These are phyloP conservation scores for Calamus simplicifolius DNA, from an alignment of 176 grass and related monocot species.

Conservation along the genomic window DNA sequence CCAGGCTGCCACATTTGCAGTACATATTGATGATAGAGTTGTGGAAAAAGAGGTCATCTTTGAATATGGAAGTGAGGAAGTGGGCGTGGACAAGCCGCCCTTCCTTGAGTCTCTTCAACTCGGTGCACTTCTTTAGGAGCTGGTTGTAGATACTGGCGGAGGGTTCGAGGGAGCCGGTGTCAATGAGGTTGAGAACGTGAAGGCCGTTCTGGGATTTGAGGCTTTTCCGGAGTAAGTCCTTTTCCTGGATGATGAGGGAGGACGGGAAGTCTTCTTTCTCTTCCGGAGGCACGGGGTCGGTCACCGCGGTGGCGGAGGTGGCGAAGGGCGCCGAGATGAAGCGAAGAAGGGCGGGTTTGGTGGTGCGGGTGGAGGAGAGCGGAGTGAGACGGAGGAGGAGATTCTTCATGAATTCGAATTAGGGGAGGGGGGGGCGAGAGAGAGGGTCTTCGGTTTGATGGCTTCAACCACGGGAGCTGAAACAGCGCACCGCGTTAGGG, in stretches of 20 bases:
- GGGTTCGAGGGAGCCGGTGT: constrained; percentile 23
- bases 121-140: constrained; percentile 37
- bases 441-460: too few species aligned
- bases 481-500: too few species aligned
- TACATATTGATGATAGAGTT: constrained; percentile 55
- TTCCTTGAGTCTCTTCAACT: constrained; percentile 20
- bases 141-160: constrained; percentile 26
- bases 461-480: too few species aligned
- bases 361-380: too few species aligned
- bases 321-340: background rate
- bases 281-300: background rate
- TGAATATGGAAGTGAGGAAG: constrained; percentile 26
- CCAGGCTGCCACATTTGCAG: constrained; percentile 38
- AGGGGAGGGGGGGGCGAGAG: too few species aligned
- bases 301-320: background rate
- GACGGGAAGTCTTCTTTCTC: background rate
- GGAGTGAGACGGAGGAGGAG: background rate
- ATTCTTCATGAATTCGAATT: background rate
- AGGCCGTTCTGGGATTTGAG: background rate
- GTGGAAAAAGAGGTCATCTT: constrained; percentile 33
- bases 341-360: background rate
- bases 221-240: constrained; percentile 13
- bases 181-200: constrained; percentile 28
- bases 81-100: constrained; percentile 27
- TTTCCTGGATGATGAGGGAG: constrained; percentile 5